phyloP scores from a whole-genome alignment of 768 basidiomycete genomes.

The Peribolospora kevripleyi region DNA sequence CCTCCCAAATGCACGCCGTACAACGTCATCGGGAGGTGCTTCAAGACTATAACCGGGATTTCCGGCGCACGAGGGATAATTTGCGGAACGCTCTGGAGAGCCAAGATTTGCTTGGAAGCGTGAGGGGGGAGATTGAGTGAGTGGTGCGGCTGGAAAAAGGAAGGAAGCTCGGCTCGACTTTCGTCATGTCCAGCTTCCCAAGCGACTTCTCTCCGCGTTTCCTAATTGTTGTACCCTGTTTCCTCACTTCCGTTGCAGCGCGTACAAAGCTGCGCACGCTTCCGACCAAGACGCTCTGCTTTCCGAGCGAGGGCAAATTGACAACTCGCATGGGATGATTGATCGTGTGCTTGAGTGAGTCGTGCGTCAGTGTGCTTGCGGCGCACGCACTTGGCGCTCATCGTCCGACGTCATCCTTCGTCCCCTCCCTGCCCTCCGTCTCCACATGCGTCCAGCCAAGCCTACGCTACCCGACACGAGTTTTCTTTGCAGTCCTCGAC shows the following conservation, averaged over 20 bases:
- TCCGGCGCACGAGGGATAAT: conserved; percentile 50
- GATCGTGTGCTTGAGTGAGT: conserved; percentile 69
- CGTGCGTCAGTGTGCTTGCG: not conserved
- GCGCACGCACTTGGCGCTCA: too few species aligned
- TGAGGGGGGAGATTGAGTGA: conserved; percentile 88
- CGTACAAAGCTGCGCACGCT: conserved; percentile 45
- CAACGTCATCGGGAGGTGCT: conserved; percentile 76
- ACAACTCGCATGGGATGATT: conserved; percentile 81
- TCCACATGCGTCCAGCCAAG: conserved; percentile 38
- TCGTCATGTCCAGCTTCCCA: too few species aligned
- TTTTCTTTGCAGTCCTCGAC: conserved; percentile 59
- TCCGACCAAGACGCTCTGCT: conserved; percentile 66
- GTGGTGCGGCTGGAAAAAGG: conserved; percentile 12
- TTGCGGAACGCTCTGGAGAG: too few species aligned
- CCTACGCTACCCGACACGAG: conserved; percentile 84
- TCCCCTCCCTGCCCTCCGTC: not conserved
- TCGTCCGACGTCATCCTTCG: not conserved
- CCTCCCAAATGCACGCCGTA: conserved; percentile 65
- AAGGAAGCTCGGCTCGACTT: too few species aligned
- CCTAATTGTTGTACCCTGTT: too few species aligned
- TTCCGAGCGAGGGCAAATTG: conserved; percentile 66
- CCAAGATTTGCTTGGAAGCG: conserved; percentile 25
- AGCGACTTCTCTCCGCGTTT: too few species aligned
- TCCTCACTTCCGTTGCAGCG: conserved; percentile 25
- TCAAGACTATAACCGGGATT: conserved; percentile 64